Percentiles rank a stretch among this genome's conserved stretches.
phyloP scores from a whole-genome alignment of 371 early-diverging fungal genomes.

The Rhizopus stolonifer region DNA sequence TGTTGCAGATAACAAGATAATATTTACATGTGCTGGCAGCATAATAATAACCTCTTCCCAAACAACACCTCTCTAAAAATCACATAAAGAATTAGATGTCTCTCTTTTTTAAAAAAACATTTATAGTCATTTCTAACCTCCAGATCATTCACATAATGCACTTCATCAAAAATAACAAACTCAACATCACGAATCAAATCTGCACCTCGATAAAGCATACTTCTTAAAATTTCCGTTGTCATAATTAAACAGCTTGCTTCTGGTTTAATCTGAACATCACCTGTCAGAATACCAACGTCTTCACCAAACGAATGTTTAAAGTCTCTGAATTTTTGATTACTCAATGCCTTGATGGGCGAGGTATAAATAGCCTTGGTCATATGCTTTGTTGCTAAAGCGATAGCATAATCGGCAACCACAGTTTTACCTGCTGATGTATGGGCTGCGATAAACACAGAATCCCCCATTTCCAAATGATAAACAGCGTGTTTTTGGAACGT shows the following conservation, averaged over 20 bases:
- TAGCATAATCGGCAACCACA: slow-evolving; percentile 99
- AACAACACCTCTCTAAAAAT: slow-evolving; percentile 91
- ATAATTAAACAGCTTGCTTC: slow-evolving; percentile 97
- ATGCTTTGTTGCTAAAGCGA: slow-evolving; percentile 89
- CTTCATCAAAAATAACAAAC: slow-evolving; percentile 99
- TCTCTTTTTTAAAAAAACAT: not conserved
- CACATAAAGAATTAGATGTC: not conserved
- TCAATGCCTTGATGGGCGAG: slow-evolving; percentile 98
- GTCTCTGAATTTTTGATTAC: slow-evolving; percentile 99
- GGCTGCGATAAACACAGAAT: slow-evolving; percentile 98
- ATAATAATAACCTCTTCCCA: slow-evolving; percentile 99
- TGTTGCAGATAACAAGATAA: slow-evolving; percentile 97
- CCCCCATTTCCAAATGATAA: slow-evolving; percentile 92
- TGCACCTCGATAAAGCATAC: slow-evolving; percentile 97
- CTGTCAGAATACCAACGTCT: slow-evolving; percentile 98
- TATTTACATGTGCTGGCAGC: slow-evolving; percentile 92
- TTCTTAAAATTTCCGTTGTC: slow-evolving; percentile 99
- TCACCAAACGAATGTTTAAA: slow-evolving; percentile 89
- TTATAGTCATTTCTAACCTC: slow-evolving; percentile 54
- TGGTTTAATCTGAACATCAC: slow-evolving; percentile 98
- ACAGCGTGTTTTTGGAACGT: slow-evolving; percentile 99
- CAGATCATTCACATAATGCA: slow-evolving; percentile 98
- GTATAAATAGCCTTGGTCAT: slow-evolving; percentile 99
- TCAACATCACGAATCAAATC: slow-evolving; percentile 97
- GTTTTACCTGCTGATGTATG: slow-evolving; percentile 99